Base-by-base conservation (phyloP, 225 moss, liverwort and hornwort species). In the Anthoceros angustus region DNA sequence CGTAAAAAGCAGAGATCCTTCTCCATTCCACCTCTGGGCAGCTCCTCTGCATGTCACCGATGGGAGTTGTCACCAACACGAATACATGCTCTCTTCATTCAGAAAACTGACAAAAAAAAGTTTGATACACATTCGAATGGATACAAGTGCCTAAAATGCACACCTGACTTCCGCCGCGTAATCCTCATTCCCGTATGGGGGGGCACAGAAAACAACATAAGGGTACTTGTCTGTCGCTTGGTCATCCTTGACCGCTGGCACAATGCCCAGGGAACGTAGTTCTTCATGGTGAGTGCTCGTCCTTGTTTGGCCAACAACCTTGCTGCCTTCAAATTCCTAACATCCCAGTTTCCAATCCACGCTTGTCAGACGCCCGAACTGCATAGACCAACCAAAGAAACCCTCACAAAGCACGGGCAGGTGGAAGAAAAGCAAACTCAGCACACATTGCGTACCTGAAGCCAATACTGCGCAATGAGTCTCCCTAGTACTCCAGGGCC, bases 401-500 rank as follows among this genome's bases (percentile, higher is more conserved):
- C 46, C 50, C 46, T 55, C 25, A 49, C 62, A 64, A 21, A 42
- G 42, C 48, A 62, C 12, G 16, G 18, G 40, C n/a, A 60, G 12
- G 20, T 32, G 32, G 32, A 32, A 69, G 40, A 5, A 14, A 49
- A 10, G 21, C 41, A 69, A 26, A 39, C 39, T 49, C 48, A 25
- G 48, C 5, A 42, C 15, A 32, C 24, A 62, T 16, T 23, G 39
- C 70, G 41, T 63, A 95, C 94, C 85, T 88, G 76, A 55, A 91
- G 83, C 95, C 95, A 95, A 40, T 73, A 67, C 32, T 75, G 78
- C 63, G 79, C 95, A 67, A 91, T 83, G 43, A 88, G 80, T 39
- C 79, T 85, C 55, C 95, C 95, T 39, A 95, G 77, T 26, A 95
- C 91, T 42, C 95, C 95, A n/a, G 91, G 80, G 71, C 95, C 95